Conservation (phyloP, 768 basidiomycete genomes). For the Paxillus rubicundulus region DNA sequence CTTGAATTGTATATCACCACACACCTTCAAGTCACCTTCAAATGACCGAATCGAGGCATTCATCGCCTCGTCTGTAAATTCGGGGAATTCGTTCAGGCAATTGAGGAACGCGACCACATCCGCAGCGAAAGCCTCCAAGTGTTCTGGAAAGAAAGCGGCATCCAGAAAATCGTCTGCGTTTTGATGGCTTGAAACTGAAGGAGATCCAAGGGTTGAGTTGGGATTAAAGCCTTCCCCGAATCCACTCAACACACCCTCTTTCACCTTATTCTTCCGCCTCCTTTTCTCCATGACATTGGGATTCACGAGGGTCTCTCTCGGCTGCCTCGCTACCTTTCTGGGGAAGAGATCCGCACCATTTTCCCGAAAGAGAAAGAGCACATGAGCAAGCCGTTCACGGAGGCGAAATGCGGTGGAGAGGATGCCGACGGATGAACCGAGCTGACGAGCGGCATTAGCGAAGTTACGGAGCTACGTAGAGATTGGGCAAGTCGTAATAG, state of each 20-base stretch:
- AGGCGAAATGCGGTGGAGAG: constrained; percentile 72
- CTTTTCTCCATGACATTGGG: constrained; percentile 24
- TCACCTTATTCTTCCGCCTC: constrained; percentile 24
- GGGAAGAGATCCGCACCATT: constrained; percentile 79
- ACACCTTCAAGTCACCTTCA: constrained; percentile 66
- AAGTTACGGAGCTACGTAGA: constrained; percentile 64
- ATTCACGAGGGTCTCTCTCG: constrained; percentile 37
- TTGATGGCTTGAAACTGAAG: constrained; percentile 47
- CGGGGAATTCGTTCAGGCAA: constrained; percentile 76
- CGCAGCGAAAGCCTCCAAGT: constrained; percentile 59
- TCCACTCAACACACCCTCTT: not conserved
- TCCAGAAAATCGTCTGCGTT: constrained; percentile 56
- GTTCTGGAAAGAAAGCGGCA: constrained; percentile 62
- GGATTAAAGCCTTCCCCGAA: constrained; percentile 19
- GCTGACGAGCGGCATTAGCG: constrained; percentile 70
- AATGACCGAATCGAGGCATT: constrained; percentile 67
- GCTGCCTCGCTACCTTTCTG: constrained; percentile 51
- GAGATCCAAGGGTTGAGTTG: constrained; percentile 6
- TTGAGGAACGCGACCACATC: constrained; percentile 67
- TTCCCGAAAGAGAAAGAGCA: constrained; percentile 69
- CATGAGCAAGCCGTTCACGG: constrained; percentile 63
- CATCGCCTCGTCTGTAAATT: constrained; percentile 72
- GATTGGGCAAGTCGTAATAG: not conserved
- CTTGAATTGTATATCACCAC: constrained; percentile 3
- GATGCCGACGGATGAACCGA: constrained; percentile 76